Evolutionary conservation across 257 asterid genomes (phyloP), one percentile per base, ranked within the genome.

Genomic region (Salvia rosmarinus): DNA sequence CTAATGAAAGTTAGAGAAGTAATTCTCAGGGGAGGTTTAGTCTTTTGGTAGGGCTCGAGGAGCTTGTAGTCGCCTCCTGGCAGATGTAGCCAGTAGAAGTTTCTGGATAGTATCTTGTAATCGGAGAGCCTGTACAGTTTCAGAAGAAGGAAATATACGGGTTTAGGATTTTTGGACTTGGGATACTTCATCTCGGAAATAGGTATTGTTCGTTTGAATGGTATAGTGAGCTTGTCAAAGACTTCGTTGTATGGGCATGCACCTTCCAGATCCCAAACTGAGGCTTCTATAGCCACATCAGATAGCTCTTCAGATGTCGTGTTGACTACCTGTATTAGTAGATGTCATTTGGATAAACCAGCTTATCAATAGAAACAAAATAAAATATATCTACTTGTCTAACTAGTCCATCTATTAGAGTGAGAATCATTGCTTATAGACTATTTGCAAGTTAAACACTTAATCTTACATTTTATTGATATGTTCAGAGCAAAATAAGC

Each of bases 81-180:
- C 10, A 85, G 86, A 81, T 88, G 89, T 79, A 91, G 75, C 99
- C 99, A 95, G 74, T 95, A 95, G n/a, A 95, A 89, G 87, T 95
- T 95, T 74, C 99, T 81, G 1, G 99, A 89, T 51, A 89, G 23
- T 79, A 91, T 82, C 83, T 83, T 59, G 39, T 85, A 1, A 52
- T 88, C 91, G 10, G 88, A 82, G 21, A 67, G 71, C 21, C 75
- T 86, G 47, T 88, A 87, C 44, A 95, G 96, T 70, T 95, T 95
- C 9, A 95, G 95, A 34, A 95, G 96, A 68, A 95, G 99, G 74
- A 95, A 95, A 75, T 95, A 95, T 61, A 88, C 92, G 0, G 92
- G 96, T 75, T 79, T 73, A 1, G 96, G 85, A 65, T 84, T 83
- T 72, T 83, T 75, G 11, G 90, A 89, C 89, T 85, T 86, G 0